A percentile compares a stretch with the other conserved stretches of the same genome.
These are phyloP conservation scores for Dactylorhiza incarnata DNA, from an alignment of 106 monocot genomes.

Conservation along the genomic window DNA sequence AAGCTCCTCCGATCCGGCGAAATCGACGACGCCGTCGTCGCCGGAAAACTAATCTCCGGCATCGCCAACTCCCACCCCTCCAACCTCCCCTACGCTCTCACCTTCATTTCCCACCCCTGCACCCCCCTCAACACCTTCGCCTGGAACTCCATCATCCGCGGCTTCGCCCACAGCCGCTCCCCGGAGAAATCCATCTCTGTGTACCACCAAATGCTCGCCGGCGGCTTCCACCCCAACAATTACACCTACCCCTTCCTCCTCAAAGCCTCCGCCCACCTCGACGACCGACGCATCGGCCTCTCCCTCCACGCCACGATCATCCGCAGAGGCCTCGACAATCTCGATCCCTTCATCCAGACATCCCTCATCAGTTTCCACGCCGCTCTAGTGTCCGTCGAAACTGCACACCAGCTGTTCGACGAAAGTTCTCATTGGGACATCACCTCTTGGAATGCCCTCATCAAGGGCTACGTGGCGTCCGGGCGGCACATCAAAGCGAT, in stretches of 20 bases:
- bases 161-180: constrained; percentile 29
- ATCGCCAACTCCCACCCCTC: constrained; percentile 15
- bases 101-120: constrained; percentile 5
- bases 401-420: constrained; percentile 36
- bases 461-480: constrained; percentile 36
- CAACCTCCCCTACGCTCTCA: constrained; percentile 14
- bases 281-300: constrained; percentile 19
- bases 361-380: constrained; percentile 40
- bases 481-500: constrained; percentile 29
- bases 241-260: constrained; percentile 63
- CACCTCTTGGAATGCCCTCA: constrained; percentile 58
- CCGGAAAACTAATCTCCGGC: constrained; percentile 26
- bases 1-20: constrained; percentile 27
- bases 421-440: constrained; percentile 33
- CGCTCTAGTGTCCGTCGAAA: constrained; percentile 12
- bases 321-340: constrained; percentile 38
- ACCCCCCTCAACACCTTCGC: constrained; percentile 20
- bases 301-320: constrained; percentile 42
- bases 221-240: constrained; percentile 38
- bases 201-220: constrained; percentile 30
- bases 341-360: constrained; percentile 43
- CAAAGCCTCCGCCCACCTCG: constrained; percentile 32
- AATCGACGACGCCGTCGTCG: constrained; percentile 18
- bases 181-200: constrained; percentile 24
- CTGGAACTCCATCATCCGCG: constrained; percentile 29